Conservation (phyloP, 2,329 filamentous ascomycete genomes). For the Pseudomassariella vexata region DNA sequence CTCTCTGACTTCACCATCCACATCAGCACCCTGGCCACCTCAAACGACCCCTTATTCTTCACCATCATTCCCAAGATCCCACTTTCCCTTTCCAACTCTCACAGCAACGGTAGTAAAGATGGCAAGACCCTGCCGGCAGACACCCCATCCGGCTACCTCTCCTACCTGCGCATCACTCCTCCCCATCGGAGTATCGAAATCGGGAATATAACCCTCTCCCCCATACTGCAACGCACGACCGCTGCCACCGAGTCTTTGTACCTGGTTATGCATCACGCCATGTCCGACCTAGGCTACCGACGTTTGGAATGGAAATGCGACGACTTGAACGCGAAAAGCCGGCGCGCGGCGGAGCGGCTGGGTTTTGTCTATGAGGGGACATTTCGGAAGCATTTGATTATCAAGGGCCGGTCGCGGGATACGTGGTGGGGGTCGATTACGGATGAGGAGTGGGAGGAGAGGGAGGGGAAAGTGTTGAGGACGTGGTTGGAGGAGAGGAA, state of each 20-base stretch:
- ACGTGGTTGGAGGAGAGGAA: constrained; percentile 49
- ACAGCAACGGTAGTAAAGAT: too few species aligned
- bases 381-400: constrained; percentile 56
- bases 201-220: constrained; percentile 47
- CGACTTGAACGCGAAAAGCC: constrained; percentile 46
- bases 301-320: constrained; percentile 63
- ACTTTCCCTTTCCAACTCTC: too few species aligned
- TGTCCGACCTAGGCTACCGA: constrained; percentile 47
- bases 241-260: constrained; percentile 54
- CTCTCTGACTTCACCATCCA: constrained; percentile 12
- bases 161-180: constrained; percentile 38
- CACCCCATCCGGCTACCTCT: constrained; percentile 17
- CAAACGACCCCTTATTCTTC: constrained; percentile 17
- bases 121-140: constrained; percentile 6
- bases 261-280: constrained; percentile 46
- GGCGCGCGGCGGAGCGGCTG: constrained; percentile 47
- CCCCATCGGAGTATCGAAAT: constrained; percentile 49
- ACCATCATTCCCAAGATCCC: constrained; percentile 17
- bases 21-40: constrained; percentile 10
- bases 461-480: constrained; percentile 41
- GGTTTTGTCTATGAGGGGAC: constrained; percentile 56
- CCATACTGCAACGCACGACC: constrained; percentile 43
- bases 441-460: constrained; percentile 50
- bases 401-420: constrained; percentile 51
- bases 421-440: constrained; percentile 56